These are phyloP conservation scores for Sphagnum contortum DNA, from an alignment of 225 moss, liverwort and hornwort species.

Conservation along the genomic window DNA sequence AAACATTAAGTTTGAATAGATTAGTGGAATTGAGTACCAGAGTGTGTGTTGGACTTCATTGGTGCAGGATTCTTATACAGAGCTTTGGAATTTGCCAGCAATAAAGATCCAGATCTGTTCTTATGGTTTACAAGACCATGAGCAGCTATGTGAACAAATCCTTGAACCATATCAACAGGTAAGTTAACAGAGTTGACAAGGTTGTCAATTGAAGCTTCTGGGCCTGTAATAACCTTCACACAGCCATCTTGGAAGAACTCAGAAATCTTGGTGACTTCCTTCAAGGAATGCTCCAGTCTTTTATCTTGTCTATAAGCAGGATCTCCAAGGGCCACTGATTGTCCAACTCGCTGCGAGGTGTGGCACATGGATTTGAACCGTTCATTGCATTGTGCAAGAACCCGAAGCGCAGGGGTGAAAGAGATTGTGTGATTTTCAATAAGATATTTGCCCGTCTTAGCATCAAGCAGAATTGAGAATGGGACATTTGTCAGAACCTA, in stretches of 20 bases:
- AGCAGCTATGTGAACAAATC: no score
- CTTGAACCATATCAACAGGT: slow-evolving; percentile 5
- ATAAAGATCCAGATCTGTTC: no score
- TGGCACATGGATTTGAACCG: slow-evolving; percentile 3
- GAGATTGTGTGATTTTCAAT: slow-evolving; percentile 16
- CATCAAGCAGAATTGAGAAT: slow-evolving; percentile 13
- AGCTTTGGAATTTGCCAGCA: no score
- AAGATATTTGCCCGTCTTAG: slow-evolving; percentile 11
- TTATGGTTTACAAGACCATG: no score
- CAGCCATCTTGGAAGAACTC: slow-evolving; percentile 2
- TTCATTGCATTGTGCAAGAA: slow-evolving; percentile 8
- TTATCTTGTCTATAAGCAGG: slow-evolving; percentile 1
- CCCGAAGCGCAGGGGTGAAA: slow-evolving; percentile 16
- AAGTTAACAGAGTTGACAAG: not conserved
- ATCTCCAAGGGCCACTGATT: slow-evolving; percentile 23
- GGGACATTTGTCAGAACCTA: slow-evolving; percentile 15
- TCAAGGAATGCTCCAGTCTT: slow-evolving; percentile 1
- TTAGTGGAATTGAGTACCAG: no score
- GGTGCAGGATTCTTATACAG: no score
- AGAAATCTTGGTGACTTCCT: slow-evolving; percentile 1
- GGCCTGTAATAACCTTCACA: slow-evolving; percentile 7
- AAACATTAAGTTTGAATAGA: no score
- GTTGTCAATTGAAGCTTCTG: slow-evolving; percentile 3
- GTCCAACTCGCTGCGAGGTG: slow-evolving; percentile 1
- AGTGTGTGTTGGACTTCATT: no score